A percentile compares a stretch with the other conserved stretches of the same genome.
phyloP scores from a whole-genome alignment of 768 basidiomycete genomes.

The Russula vinacea region DNA sequence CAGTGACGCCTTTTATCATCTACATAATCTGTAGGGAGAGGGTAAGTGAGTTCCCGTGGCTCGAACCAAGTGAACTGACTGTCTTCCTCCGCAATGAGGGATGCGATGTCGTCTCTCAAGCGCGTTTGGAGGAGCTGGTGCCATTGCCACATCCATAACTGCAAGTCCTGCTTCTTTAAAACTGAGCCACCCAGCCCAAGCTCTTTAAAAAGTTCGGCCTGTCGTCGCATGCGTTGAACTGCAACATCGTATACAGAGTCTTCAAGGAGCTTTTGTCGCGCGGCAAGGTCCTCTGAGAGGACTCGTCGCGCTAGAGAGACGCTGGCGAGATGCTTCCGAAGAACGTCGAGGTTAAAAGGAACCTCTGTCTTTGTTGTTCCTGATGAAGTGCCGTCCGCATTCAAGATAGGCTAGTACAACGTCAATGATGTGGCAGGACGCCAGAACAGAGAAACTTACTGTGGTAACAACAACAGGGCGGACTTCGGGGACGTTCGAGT shows the following conservation, averaged over 20 bases:
- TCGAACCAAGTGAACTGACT: slow-evolving; percentile 2
- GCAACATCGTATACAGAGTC: slow-evolving; percentile 85
- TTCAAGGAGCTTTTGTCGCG: slow-evolving; percentile 80
- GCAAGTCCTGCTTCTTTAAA: slow-evolving; percentile 51
- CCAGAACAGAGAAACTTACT: slow-evolving; percentile 33
- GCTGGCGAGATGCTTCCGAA: slow-evolving; percentile 65
- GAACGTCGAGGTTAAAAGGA: slow-evolving; percentile 71
- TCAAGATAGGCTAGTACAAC: slow-evolving; percentile 8
- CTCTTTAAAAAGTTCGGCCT: slow-evolving; percentile 54
- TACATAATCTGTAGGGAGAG: background rate
- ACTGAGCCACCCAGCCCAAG: slow-evolving; percentile 52
- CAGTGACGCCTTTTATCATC: background rate
- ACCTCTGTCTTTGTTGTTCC: slow-evolving; percentile 37
- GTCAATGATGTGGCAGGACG: slow-evolving; percentile 1
- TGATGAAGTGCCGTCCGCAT: slow-evolving; percentile 30
- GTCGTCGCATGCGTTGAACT: slow-evolving; percentile 61
- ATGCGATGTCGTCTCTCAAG: slow-evolving; percentile 50
- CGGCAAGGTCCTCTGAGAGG: slow-evolving; percentile 60
- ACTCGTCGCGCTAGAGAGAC: slow-evolving; percentile 61
- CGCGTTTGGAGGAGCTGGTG: slow-evolving; percentile 55
- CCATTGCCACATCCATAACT: slow-evolving; percentile 87
- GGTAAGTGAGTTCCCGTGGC: background rate
- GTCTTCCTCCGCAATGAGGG: slow-evolving; percentile 43
- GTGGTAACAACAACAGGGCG: slow-evolving; percentile 52
- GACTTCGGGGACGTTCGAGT: slow-evolving; percentile 57